Percentiles rank a stretch among this genome's conserved stretches.
phyloP scores from a whole-genome alignment of 2,329 filamentous ascomycete genomes.

The Aspergillus calidoustus region DNA sequence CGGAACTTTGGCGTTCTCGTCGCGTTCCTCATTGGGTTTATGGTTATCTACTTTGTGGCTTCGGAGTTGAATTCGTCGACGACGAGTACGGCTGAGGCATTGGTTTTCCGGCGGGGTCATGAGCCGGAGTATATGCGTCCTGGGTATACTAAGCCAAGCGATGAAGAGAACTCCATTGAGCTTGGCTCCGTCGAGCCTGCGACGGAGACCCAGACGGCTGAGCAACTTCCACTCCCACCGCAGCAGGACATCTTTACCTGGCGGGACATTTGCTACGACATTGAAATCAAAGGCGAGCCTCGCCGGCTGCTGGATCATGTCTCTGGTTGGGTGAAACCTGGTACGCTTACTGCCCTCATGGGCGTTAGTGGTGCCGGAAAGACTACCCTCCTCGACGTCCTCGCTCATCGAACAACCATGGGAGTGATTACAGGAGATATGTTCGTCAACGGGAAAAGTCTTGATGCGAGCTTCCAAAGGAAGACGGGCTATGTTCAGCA shows the following conservation, averaged over 20 bases:
- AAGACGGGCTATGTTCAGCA: slow-evolving; percentile 87
- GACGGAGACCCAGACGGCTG: not conserved
- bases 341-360: slow-evolving; percentile 87
- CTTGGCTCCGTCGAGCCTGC: not conserved
- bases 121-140: slow-evolving; percentile 11
- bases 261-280: slow-evolving; percentile 81
- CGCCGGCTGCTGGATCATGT: slow-evolving; percentile 80
- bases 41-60: slow-evolving; percentile 59
- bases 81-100: slow-evolving; percentile 64
- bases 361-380: slow-evolving; percentile 77
- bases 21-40: slow-evolving; percentile 47
- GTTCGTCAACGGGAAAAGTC: slow-evolving; percentile 72
- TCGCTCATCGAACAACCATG: slow-evolving; percentile 84
- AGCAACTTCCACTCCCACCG: slow-evolving; percentile 46
- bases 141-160: not conserved
- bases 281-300: slow-evolving; percentile 73
- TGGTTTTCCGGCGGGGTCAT: slow-evolving; percentile 10
- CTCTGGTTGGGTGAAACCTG: slow-evolving; percentile 90
- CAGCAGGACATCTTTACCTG: slow-evolving; percentile 81
- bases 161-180: slow-evolving; percentile 12
- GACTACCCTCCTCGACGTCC: slow-evolving; percentile 87
- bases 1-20: slow-evolving; percentile 68
- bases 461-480: slow-evolving; percentile 78
- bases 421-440: slow-evolving; percentile 87
- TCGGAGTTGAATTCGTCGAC: slow-evolving; percentile 58